Evolutionary conservation across 306 rosid genomes (phyloP).

Genomic region (Myrica gale): DNA sequence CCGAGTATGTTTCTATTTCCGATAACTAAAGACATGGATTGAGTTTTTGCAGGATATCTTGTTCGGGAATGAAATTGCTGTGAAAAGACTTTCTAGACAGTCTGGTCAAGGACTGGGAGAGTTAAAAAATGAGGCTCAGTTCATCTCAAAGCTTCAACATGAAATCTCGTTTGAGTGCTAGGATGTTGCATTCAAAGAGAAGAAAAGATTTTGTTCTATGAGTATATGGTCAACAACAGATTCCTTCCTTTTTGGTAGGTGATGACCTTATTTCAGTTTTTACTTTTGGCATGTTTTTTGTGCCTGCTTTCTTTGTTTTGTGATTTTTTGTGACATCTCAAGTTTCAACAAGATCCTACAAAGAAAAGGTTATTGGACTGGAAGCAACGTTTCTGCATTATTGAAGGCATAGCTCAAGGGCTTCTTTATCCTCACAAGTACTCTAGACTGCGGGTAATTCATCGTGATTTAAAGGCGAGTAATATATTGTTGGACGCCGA

Average conservation of each 20-base stretch:
- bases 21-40: too few species aligned
- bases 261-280: not conserved
- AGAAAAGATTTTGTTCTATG: conserved; percentile 32
- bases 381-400: not conserved
- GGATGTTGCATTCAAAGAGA: conserved; percentile 32
- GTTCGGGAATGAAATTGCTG: conserved; percentile 17
- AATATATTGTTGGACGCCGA: conserved; percentile 21
- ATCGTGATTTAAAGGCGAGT: conserved; percentile 21
- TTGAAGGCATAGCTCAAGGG: conserved; percentile 30
- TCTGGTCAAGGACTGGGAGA: conserved; percentile 37
- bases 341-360: conserved; percentile 13
- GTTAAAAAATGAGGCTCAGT: conserved; percentile 32
- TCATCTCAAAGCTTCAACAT: conserved; percentile 38
- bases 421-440: conserved; percentile 25
- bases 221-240: conserved; percentile 38
- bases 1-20: too few species aligned
- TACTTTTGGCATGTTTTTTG: too few species aligned
- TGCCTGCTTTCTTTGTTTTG: not conserved
- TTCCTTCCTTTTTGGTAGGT: conserved; percentile 36
- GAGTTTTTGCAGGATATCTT: not conserved
- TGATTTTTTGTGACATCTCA: not conserved
- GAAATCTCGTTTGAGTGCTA: conserved; percentile 32
- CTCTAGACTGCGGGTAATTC: conserved; percentile 23
- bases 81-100: conserved; percentile 28
- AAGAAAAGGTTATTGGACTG: conserved; percentile 12